These are phyloP conservation scores for Lachnellula arida DNA, from an alignment of 2,329 filamentous ascomycete species.

Conservation along the genomic window DNA sequence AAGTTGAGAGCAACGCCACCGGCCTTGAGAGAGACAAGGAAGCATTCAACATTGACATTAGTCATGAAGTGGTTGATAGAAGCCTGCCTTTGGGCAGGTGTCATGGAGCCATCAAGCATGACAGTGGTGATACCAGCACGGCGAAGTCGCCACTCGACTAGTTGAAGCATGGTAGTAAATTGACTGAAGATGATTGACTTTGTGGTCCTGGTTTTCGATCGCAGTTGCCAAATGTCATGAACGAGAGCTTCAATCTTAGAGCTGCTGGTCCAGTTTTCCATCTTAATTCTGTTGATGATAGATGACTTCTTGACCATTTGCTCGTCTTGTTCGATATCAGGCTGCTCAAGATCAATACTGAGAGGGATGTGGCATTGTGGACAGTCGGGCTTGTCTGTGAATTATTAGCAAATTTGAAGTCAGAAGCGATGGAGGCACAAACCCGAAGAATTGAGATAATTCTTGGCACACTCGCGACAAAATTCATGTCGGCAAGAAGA, in stretches of 20 bases:
- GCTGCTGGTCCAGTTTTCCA: constrained; percentile 97
- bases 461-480: constrained; percentile 74
- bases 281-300: constrained; percentile 97
- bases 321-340: constrained; percentile 90
- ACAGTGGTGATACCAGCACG: constrained; percentile 97
- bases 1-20: constrained; percentile 93
- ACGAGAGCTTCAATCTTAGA: constrained; percentile 97
- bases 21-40: constrained; percentile 92
- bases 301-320: constrained; percentile 85
- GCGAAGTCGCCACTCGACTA: constrained; percentile 94
- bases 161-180: constrained; percentile 94
- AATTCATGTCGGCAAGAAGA: constrained; percentile 93
- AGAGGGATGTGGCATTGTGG: constrained; percentile 88
- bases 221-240: constrained; percentile 86
- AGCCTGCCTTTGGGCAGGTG: constrained; percentile 83
- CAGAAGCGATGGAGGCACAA: constrained; percentile 36
- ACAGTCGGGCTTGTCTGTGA: constrained; percentile 61
- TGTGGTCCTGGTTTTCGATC: constrained; percentile 86
- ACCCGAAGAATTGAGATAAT: constrained; percentile 74
- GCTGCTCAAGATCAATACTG: constrained; percentile 88
- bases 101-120: constrained; percentile 98
- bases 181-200: constrained; percentile 98
- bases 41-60: constrained; percentile 89
- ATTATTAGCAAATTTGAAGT: constrained; percentile 10
- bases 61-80: constrained; percentile 97